A percentile compares a stretch with the other conserved stretches of the same genome.
These are phyloP conservation scores for Beauveria medogensis DNA, from an alignment of 2,329 filamentous ascomycete genomes.

Conservation along the genomic window DNA sequence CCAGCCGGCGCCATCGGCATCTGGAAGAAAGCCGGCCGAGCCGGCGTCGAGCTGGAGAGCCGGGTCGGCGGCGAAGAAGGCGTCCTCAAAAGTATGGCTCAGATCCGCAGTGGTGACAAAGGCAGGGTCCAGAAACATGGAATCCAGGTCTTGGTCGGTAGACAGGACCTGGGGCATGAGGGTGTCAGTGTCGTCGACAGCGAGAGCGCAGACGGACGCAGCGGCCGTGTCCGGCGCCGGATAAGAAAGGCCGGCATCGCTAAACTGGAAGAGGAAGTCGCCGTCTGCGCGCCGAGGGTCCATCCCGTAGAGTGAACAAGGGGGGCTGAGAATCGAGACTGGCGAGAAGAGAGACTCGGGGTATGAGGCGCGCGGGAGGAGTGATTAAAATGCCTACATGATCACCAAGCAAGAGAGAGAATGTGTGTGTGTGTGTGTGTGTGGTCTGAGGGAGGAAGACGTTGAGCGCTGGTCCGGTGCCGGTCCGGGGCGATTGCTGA, in stretches of 20 bases:
- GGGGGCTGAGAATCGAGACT: not conserved
- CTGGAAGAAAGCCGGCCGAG: not conserved
- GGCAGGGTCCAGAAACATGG: constrained; percentile 1
- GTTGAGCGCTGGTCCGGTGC: not conserved
- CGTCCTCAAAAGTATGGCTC: not conserved
- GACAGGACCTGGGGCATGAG: not conserved
- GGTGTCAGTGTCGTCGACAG: not conserved
- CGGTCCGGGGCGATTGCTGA: not conserved
- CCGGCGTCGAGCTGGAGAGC: not conserved
- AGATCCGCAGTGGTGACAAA: not conserved
- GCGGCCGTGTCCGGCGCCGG: constrained; percentile 1
- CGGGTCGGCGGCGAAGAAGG: constrained; percentile 3
- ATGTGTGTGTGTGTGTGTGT: not conserved
- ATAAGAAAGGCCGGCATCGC: constrained; percentile 1
- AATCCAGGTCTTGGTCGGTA: not conserved
- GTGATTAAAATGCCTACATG: not conserved
- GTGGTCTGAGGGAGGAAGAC: not conserved
- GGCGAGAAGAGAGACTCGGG: not conserved
- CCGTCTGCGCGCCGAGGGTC: not conserved
- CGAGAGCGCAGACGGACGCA: not conserved
- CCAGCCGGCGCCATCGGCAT: not conserved
- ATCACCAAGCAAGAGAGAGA: not conserved
- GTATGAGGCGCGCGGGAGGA: not conserved
- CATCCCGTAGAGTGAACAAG: not conserved
- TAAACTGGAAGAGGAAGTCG: constrained; percentile 1